Percentiles rank a stretch among this genome's conserved stretches.
Conservation (phyloP, 257 asterid genomes). For the Solanum neorickii region DNA sequence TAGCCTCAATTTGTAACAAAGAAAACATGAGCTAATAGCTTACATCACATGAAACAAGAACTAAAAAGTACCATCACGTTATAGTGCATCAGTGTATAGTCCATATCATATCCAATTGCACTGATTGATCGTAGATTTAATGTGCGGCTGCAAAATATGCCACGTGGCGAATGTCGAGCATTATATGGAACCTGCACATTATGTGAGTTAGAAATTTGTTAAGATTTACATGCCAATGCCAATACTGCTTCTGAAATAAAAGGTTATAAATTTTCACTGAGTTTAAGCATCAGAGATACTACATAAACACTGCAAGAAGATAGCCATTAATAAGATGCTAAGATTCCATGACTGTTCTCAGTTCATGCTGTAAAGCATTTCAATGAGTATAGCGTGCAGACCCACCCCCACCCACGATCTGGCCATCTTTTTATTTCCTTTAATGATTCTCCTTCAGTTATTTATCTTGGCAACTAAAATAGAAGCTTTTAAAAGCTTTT, state of each 20-base stretch:
- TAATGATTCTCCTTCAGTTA: neutral
- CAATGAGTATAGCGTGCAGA: neutral
- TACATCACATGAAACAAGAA: neutral
- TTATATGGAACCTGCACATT: slow-evolving; percentile 55
- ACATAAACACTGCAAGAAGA: neutral
- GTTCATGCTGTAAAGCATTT: neutral
- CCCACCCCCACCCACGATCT: neutral
- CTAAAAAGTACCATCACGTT: slow-evolving; percentile 49
- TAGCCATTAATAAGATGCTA: neutral
- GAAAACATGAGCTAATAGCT: neutral
- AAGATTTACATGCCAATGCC: neutral
- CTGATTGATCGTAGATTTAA: slow-evolving; percentile 67
- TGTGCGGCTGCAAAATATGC: slow-evolving; percentile 75
- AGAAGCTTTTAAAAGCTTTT: neutral
- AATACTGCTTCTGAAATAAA: neutral
- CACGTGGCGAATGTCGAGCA: slow-evolving; percentile 54
- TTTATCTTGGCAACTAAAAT: neutral
- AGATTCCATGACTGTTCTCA: neutral
- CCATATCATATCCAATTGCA: slow-evolving; percentile 87
- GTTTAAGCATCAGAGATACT: neutral
- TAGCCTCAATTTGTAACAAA: neutral
- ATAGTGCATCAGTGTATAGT: slow-evolving; percentile 72
- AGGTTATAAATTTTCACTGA: neutral
- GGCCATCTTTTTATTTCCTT: neutral
- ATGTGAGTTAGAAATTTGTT: neutral